Percentiles rank a stretch among this genome's conserved stretches.
These are phyloP conservation scores for Ophiosphaerella narmari DNA, from an alignment of 2,329 filamentous ascomycete species.

Conservation along the genomic window DNA sequence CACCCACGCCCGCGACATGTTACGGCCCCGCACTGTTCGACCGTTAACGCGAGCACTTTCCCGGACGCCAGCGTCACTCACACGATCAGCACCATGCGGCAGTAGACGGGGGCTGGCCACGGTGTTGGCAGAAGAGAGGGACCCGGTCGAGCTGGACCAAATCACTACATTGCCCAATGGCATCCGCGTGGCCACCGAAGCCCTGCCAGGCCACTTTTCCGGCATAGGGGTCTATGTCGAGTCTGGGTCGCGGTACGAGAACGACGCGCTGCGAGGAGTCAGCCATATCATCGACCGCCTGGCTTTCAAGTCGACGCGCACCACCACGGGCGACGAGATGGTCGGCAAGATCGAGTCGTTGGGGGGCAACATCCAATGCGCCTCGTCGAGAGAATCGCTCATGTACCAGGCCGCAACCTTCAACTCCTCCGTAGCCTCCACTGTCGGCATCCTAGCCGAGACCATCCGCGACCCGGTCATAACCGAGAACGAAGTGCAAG, in stretches of 20 bases:
- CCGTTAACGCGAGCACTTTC: slow-evolving; percentile 35
- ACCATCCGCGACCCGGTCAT: slow-evolving; percentile 87
- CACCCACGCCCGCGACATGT: slow-evolving; percentile 26
- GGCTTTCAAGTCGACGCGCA: slow-evolving; percentile 86
- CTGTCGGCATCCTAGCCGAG: slow-evolving; percentile 84
- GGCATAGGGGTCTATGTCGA: slow-evolving; percentile 96
- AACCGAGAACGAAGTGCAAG: slow-evolving; percentile 81
- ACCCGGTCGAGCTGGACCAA: slow-evolving; percentile 83
- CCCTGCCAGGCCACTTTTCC: slow-evolving; percentile 90
- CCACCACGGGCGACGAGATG: slow-evolving; percentile 78
- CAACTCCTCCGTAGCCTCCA: slow-evolving; percentile 85
- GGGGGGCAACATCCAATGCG: slow-evolving; percentile 95
- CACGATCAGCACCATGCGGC: slow-evolving; percentile 21
- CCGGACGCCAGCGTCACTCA: slow-evolving; percentile 22
- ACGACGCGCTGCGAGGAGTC: slow-evolving; percentile 79
- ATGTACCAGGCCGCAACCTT: slow-evolving; percentile 99
- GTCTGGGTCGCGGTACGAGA: slow-evolving; percentile 93
- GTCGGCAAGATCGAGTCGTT: slow-evolving; percentile 84
- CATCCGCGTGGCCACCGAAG: slow-evolving; percentile 91
- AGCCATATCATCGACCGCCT: slow-evolving; percentile 96
- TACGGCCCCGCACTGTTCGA: slow-evolving; percentile 35
- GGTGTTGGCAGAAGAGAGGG: slow-evolving; percentile 56
- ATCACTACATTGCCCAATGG: slow-evolving; percentile 92
- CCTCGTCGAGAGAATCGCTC: slow-evolving; percentile 89
- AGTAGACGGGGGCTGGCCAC: slow-evolving; percentile 36